Percentiles rank a stretch among this genome's conserved stretches.
These are phyloP conservation scores for Avena eriantha DNA, from an alignment of 176 grass and related monocot species.

Conservation along the genomic window DNA sequence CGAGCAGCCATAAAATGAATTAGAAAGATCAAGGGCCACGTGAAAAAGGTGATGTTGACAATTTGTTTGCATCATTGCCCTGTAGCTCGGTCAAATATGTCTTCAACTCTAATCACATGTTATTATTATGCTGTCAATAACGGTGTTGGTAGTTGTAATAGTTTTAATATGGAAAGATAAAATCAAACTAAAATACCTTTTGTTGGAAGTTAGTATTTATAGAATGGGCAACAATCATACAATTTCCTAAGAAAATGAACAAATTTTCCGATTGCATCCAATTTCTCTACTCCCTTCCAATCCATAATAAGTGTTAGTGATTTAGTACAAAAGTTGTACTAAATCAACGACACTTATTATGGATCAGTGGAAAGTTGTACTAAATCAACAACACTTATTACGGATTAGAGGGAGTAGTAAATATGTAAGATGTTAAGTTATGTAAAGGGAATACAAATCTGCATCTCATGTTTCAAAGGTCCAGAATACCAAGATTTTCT, in stretches of 20 bases:
- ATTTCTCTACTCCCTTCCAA: too few relatives aligned
- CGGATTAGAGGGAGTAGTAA: too few relatives aligned
- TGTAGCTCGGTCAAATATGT: conserved; percentile 2
- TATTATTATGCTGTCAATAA: neutral
- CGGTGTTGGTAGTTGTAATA: neutral
- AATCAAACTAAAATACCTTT: neutral
- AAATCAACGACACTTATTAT: too few relatives aligned
- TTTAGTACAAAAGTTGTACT: too few relatives aligned
- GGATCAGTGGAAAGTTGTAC: too few relatives aligned
- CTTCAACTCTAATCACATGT: neutral
- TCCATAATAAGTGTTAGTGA: too few relatives aligned
- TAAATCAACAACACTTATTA: too few relatives aligned
- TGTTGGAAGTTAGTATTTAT: neutral
- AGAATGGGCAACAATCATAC: neutral
- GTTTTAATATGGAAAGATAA: neutral
- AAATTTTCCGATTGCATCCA: neutral
- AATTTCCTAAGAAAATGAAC: neutral
- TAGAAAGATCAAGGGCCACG: conserved; percentile 1
- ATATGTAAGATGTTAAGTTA: neutral
- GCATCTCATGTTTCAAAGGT: conserved; percentile 10
- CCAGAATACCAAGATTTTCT: neutral
- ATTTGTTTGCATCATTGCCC: conserved; percentile 5
- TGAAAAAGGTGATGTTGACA: neutral
- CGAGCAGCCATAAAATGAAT: neutral
- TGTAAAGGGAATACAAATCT: conserved; percentile 5